These are phyloP conservation scores for Xylaria grammica DNA, from an alignment of 495 filamentous ascomycete genomes.

Conservation along the genomic window DNA sequence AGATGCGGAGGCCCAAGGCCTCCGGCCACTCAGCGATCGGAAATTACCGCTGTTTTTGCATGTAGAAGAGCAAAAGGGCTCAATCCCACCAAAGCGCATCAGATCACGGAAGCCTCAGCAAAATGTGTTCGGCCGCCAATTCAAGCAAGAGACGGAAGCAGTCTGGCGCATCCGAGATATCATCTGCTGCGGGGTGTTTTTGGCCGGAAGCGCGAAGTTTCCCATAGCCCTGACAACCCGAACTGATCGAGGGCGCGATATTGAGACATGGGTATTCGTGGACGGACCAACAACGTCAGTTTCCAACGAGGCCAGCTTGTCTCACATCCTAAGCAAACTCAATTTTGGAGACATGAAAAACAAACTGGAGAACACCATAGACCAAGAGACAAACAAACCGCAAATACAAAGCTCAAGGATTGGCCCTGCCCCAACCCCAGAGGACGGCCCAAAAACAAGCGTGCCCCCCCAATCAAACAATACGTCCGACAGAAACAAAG, in stretches of 20 bases:
- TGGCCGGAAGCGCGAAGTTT: conserved; percentile 30
- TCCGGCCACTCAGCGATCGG: conserved; percentile 44
- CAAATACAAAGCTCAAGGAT: neutral
- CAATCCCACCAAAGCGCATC: conserved; percentile 16
- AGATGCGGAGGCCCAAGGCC: conserved; percentile 49
- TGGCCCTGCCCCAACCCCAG: neutral
- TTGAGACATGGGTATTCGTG: conserved; percentile 33
- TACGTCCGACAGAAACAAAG: conserved; percentile 15
- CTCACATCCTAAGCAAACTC: conserved; percentile 31
- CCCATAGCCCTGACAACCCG: conserved; percentile 27
- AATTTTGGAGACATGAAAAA: conserved; percentile 23
- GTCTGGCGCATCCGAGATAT: conserved; percentile 42
- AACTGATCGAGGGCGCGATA: conserved; percentile 24
- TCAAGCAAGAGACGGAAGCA: conserved; percentile 34
- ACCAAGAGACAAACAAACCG: neutral
- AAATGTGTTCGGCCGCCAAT: conserved; percentile 34
- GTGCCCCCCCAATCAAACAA: neutral
- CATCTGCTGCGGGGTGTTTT: conserved; percentile 37
- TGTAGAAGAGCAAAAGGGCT: conserved; percentile 16
- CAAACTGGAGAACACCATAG: conserved; percentile 4
- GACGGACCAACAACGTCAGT: conserved; percentile 21
- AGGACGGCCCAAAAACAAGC: neutral
- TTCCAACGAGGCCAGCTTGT: conserved; percentile 26
- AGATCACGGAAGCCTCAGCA: conserved; percentile 33
- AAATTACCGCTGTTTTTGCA: conserved; percentile 32